A percentile compares a stretch with the other conserved stretches of the same genome.
Conservation (phyloP, 192 early-diverging fungal species). For the Phycomyces nitens region DNA sequence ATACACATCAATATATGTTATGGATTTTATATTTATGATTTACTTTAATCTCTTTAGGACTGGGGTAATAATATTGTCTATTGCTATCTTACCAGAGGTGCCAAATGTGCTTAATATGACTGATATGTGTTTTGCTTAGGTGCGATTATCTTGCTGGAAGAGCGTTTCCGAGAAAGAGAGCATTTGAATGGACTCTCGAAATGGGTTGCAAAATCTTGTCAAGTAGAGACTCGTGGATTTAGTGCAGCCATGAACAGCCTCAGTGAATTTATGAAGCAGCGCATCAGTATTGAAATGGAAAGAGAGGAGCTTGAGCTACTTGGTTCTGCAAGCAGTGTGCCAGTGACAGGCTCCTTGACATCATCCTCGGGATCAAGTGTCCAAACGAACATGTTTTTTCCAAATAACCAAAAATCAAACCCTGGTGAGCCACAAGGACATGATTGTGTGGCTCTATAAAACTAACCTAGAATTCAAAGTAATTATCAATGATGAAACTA, state of each 20-base stretch:
- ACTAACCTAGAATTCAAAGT: too few relatives aligned
- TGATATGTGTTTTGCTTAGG: conserved; percentile 42
- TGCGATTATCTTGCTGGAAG: conserved; percentile 58
- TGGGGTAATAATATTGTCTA: conserved; percentile 2
- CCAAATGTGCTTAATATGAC: neutral
- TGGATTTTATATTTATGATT: neutral
- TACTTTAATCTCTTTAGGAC: neutral
- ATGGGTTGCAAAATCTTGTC: conserved; percentile 55
- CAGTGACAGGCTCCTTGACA: too few relatives aligned
- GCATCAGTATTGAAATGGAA: neutral
- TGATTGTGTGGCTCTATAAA: too few relatives aligned
- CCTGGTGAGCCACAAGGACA: too few relatives aligned
- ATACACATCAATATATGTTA: too few relatives aligned
- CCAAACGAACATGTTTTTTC: too few relatives aligned
- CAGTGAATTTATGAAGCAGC: neutral
- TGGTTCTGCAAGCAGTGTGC: too few relatives aligned
- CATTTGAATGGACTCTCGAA: conserved; percentile 56
- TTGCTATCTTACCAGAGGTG: neutral
- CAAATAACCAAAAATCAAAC: too few relatives aligned
- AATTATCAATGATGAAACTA: too few relatives aligned
- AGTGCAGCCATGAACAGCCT: conserved; percentile 23
- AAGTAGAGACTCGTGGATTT: conserved; percentile 26
- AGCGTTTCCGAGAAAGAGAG: conserved; percentile 46
- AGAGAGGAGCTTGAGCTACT: neutral
- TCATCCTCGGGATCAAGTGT: too few relatives aligned